Evolutionary conservation across 805 yeast species (phyloP), one percentile per base, ranked within the genome.

Genomic region (Monosporozyma solicola): DNA sequence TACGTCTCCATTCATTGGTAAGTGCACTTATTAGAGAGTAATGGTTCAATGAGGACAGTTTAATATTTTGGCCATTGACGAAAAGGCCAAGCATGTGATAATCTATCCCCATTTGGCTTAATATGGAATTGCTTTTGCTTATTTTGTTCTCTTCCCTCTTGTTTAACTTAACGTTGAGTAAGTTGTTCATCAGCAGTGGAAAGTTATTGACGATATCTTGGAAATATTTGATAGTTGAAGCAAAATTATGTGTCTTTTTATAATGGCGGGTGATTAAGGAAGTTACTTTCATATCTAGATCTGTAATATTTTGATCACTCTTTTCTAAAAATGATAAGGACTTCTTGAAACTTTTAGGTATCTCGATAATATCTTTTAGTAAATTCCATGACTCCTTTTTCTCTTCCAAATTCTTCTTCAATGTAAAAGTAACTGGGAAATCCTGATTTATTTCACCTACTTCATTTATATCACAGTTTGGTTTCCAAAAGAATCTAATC

Each of bases 401-500:
- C 3, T 54, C 29, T 69, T 66, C 49, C 66, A 41, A 74, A 66
- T 33, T 68, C 65, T 31, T 61, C 54, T 29, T 67, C 52, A 49
- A 52, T 37, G 59, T 66, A 48, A 55, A 55, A 6, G 63, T 62
- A 2, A 64, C 50, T 11, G 79, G 57, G 10, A 74, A 68, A 0
- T 47, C 51, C 7, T 55, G 27, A 3, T 16, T 22, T 9, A 39
- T 39, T 8, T 39, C 43, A 20, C 15, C 25, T 9, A 39, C 24
- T 16, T 13, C 43, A 39, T 39, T 39, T 6, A 22, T 22, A 9
- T 39, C 25, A 46, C 67, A 64, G n/a, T 80, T 73, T 59, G 89
- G 84, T 59, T 97, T 77, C 85, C 95, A 80, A 2, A 84, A 78
- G 64, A 87, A 85, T 49, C 86, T 75, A 29, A 90, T 63, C 61